Evolutionary conservation across 345 rosid genomes (phyloP).

Genomic region (Angophora floribunda): DNA sequence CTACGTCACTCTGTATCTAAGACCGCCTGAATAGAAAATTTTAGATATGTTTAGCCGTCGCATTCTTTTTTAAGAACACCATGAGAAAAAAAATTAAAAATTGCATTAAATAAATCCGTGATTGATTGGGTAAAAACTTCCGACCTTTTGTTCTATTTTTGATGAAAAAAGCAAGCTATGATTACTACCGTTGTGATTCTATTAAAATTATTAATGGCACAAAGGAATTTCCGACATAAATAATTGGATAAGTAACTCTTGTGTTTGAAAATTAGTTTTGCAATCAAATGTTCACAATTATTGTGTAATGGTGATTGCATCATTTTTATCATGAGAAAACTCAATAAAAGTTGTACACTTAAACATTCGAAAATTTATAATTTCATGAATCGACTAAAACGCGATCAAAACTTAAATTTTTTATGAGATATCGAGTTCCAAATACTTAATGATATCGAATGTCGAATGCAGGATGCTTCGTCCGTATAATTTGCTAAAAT

Average conservation of each 20-base stretch:
- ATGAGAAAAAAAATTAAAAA: neutral
- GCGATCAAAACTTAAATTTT: too few species aligned
- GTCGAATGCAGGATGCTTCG: neutral
- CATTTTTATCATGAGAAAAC: neutral
- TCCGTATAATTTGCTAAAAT: neutral
- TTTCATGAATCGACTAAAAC: too few species aligned
- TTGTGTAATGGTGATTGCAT: neutral
- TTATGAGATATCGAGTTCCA: neutral
- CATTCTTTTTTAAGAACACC: neutral
- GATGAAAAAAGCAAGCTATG: neutral
- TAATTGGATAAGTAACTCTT: neutral
- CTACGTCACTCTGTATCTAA: neutral
- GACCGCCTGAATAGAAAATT: neutral
- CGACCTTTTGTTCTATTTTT: neutral
- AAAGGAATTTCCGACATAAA: neutral
- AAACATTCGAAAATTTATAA: neutral
- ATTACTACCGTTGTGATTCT: rapidly evolving
- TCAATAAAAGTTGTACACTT: neutral
- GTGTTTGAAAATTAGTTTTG: neutral
- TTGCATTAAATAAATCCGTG: neutral
- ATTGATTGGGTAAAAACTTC: neutral
- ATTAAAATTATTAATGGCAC: neutral
- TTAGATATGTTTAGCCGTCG: neutral
- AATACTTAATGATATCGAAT: neutral
- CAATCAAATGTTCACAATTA: neutral